These are phyloP conservation scores for Hypoxylon crocopeplum DNA, from an alignment of 495 filamentous ascomycete genomes.

Conservation along the genomic window DNA sequence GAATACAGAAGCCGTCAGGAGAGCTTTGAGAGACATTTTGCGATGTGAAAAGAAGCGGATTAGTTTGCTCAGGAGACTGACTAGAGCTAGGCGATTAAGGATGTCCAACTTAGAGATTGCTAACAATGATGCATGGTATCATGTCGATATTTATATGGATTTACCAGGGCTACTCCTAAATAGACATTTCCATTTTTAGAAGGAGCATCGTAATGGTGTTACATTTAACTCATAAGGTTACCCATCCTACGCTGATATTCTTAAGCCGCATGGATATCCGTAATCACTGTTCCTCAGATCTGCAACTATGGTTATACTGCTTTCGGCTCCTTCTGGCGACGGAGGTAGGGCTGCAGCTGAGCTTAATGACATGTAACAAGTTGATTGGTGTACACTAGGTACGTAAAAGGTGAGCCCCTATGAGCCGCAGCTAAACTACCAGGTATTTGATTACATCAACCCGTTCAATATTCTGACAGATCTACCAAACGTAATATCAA, in stretches of 20 bases:
- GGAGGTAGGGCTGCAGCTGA: conserved; percentile 17
- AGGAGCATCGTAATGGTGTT: conserved; percentile 15
- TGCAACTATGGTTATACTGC: conserved; percentile 21
- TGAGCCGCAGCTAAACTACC: neutral
- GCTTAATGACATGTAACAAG: neutral
- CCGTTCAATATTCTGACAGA: conserved; percentile 2
- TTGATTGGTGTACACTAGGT: neutral
- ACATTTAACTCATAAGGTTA: conserved; percentile 2
- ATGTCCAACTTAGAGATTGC: conserved; percentile 1
- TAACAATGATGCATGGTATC: neutral
- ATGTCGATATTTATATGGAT: conserved; percentile 22
- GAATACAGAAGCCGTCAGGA: conserved; percentile 30
- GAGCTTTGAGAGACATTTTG: conserved; percentile 28
- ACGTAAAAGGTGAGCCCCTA: neutral
- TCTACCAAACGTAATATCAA: conserved; percentile 16
- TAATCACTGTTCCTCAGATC: too few relatives aligned
- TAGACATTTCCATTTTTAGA: conserved; percentile 12
- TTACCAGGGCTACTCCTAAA: neutral
- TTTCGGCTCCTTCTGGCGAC: conserved; percentile 11
- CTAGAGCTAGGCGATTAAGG: neutral
- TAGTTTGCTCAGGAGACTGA: too few relatives aligned
- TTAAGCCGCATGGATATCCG: too few relatives aligned
- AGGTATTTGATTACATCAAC: conserved; percentile 11
- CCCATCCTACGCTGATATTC: neutral
- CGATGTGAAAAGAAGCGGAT: neutral